Base-by-base conservation (phyloP, 2,329 filamentous ascomycete species). In the Fusarium paranaense region DNA sequence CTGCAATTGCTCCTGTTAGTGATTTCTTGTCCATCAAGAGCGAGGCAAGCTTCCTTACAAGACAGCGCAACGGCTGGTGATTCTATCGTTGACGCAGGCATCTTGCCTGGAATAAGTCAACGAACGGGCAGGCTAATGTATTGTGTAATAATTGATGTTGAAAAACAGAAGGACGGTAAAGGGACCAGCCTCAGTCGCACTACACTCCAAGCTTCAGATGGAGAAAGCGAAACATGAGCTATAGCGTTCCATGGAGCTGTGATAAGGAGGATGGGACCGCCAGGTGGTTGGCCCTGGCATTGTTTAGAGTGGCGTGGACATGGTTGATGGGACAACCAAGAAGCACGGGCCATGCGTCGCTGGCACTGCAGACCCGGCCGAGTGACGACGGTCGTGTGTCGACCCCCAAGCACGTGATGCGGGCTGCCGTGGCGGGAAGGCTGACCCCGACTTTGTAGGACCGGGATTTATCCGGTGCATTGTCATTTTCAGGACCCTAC, bases 21-120 rank as follows among this genome's bases (percentile, higher is more conserved):
- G 14, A 59, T 25, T 20, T 35, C 8, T 54, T 14, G 13, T 6
- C 35, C 16, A 20, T 18, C 10, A 57, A 42, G 20, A 14, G 20
- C 13, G 50, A 33, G 30, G 27, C 40, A 13, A 40, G 45, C 47
- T 57, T 64, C 64, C 87, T 79, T 86, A 93, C 91, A 94, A 56
- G 92, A 94, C 80, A 93, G 85, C 77, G 90, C 86, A 78, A 93
- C 91, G 62, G 89, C 88, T 76, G 92, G 92, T 77, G 86, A 85
- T 76, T 93, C 92, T 78, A 88, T 85, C 77, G 88, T 86, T 71
- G 88, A 87, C 76, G 87, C 89, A 82, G 90, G 89, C 90, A 93
- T 93, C 78, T 66, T 82, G 80, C 77, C 79, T 70, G 70, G 47
- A 63, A 42, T 56, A 63, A 59, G 38, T 75, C 58, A 61, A 75